A percentile compares a stretch with the other conserved stretches of the same genome.
Evolutionary conservation across 768 basidiomycete species (phyloP).

Genomic region (Pleurotus citrinopileatus): DNA sequence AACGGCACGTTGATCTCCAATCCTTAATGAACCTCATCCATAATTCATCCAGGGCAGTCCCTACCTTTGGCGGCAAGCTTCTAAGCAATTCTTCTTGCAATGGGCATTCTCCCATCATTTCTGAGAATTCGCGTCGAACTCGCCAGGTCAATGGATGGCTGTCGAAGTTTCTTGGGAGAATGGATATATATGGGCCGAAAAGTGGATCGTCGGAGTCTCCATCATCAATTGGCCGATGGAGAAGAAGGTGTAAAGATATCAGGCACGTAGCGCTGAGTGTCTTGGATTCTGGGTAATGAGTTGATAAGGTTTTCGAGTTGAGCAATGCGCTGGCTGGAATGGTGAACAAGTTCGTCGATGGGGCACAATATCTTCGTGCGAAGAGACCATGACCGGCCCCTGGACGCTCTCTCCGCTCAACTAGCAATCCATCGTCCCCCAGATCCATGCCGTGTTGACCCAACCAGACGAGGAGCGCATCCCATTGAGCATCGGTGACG

Average conservation of each 20-base stretch:
- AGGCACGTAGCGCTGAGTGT: conserved; percentile 66
- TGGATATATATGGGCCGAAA: conserved; percentile 77
- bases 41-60: conserved; percentile 37
- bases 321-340: conserved; percentile 71
- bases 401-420: conserved; percentile 53
- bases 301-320: conserved; percentile 66
- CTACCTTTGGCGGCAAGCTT: conserved; percentile 47
- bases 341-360: conserved; percentile 58
- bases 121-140: conserved; percentile 25
- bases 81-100: conserved; percentile 39
- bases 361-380: conserved; percentile 29
- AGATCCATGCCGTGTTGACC: conserved; percentile 43
- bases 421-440: conserved; percentile 34
- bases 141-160: conserved; percentile 84
- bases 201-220: conserved; percentile 47
- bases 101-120: conserved; percentile 11
- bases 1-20: conserved; percentile 48
- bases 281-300: conserved; percentile 46
- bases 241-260: conserved; percentile 75
- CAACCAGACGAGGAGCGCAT: conserved; percentile 52
- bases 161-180: conserved; percentile 70
- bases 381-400: conserved; percentile 75
- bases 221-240: conserved; percentile 52
- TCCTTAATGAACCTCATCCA: conserved; percentile 52
- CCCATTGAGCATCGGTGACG: conserved; percentile 39